Conservation (phyloP, 192 early-diverging fungal genomes). For the Coemansia sp. region DNA sequence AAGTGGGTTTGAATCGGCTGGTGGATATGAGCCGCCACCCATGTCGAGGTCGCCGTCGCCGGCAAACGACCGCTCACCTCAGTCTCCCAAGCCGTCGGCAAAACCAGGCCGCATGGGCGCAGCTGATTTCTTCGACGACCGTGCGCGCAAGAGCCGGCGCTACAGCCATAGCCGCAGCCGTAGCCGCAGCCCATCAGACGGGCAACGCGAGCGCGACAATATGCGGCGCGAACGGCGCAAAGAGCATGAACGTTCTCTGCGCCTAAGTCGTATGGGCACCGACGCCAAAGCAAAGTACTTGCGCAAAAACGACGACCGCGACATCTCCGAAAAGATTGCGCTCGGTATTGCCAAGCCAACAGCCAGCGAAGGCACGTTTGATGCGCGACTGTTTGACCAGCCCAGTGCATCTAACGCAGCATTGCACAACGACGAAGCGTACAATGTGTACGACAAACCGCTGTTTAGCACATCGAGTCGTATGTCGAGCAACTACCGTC, state of each 20-base stretch:
- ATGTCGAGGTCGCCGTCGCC: slow-evolving; percentile 4
- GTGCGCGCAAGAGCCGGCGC: slow-evolving; percentile 17
- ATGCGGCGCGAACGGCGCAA: slow-evolving; percentile 78
- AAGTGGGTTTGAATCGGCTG: background rate
- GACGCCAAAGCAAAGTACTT: slow-evolving; percentile 78
- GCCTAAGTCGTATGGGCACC: slow-evolving; percentile 85
- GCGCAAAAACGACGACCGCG: slow-evolving; percentile 68
- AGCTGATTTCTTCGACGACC: slow-evolving; percentile 33
- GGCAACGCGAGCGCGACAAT: slow-evolving; percentile 77
- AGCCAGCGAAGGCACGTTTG: slow-evolving; percentile 89
- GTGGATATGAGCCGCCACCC: slow-evolving; percentile 22
- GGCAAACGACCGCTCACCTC: slow-evolving; percentile 7
- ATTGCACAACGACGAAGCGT: slow-evolving; percentile 89
- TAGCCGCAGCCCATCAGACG: slow-evolving; percentile 21
- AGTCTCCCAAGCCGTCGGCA: background rate
- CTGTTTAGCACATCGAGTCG: slow-evolving; percentile 72
- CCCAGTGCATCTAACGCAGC: slow-evolving; percentile 80
- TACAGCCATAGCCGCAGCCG: slow-evolving; percentile 19
- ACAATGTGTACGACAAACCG: slow-evolving; percentile 95
- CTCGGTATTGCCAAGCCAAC: slow-evolving; percentile 94
- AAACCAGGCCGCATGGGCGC: slow-evolving; percentile 13
- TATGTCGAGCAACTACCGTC: slow-evolving; percentile 77
- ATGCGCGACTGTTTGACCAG: slow-evolving; percentile 94
- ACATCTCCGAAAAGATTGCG: slow-evolving; percentile 99
- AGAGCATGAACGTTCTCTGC: slow-evolving; percentile 82